Conservation (phyloP, 2,329 filamentous ascomycete genomes). For the Nemania abortiva region DNA sequence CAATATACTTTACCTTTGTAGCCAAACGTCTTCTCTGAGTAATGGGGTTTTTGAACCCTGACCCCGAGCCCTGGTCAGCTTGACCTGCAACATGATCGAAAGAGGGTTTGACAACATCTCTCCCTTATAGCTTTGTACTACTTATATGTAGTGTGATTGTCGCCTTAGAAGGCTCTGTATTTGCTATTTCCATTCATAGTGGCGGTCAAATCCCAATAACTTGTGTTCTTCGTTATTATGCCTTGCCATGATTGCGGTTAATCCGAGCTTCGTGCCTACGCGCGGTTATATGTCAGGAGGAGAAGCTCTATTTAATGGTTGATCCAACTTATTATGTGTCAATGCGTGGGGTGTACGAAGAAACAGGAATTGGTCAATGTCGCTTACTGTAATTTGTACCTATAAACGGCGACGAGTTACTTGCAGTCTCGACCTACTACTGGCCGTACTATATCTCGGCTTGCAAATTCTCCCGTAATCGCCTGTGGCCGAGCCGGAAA, state of each 20-base stretch:
- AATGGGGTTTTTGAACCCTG: slow-evolving; percentile 18
- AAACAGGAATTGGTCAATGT: slow-evolving; percentile 5
- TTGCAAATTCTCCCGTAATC: slow-evolving; percentile 14
- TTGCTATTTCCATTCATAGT: not conserved
- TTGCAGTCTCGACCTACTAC: slow-evolving; percentile 14
- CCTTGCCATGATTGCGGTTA: not conserved
- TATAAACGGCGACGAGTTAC: slow-evolving; percentile 13
- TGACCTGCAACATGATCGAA: slow-evolving; percentile 5
- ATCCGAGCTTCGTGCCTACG: slow-evolving; percentile 8
- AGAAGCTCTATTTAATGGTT: not conserved
- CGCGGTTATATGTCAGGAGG: slow-evolving; percentile 13
- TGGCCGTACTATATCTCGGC: slow-evolving; percentile 13
- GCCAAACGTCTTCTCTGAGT: not conserved
- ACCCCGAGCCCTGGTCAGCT: slow-evolving; percentile 17
- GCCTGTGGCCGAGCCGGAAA: slow-evolving; percentile 8
- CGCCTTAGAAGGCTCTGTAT: not conserved
- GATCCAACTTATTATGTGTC: slow-evolving; percentile 1
- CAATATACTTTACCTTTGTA: not conserved
- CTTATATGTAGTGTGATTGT: not conserved
- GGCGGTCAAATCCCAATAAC: not conserved
- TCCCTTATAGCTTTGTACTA: not conserved
- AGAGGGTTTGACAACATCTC: slow-evolving; percentile 6
- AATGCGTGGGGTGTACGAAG: not conserved
- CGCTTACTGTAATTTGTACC: slow-evolving; percentile 4
- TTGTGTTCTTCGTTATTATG: not conserved